Evolutionary conservation across 2,329 filamentous ascomycete genomes (phyloP), one percentile per base, ranked within the genome.

Genomic region (Harringtonia lauricola): DNA sequence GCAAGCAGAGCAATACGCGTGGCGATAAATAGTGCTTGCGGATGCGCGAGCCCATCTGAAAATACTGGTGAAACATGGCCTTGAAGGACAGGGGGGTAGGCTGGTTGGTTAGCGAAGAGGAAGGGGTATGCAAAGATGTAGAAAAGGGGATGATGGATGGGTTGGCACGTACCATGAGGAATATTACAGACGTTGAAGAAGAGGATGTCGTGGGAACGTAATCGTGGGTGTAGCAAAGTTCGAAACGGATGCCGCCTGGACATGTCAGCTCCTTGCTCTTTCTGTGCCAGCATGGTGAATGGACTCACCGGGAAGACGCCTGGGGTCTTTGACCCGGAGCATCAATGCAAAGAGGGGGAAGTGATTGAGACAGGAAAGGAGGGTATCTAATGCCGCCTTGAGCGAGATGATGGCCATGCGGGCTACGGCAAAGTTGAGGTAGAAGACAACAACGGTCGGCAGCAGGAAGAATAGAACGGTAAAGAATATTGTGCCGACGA

Each of bases 11-110:
- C 39, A 96, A 76, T 18, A 98, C 94, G 14, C 81, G 77, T 0
- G 87, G 87, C 0, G 88, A 90, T 36, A 96, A 72, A 60, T 98
- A 98, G 64, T 98, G 92, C 60, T 94, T 95, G 45, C 87, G 82
- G 49, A 98, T 86, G 39, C 92, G 86, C 50, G 86, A 79, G 24
- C 84, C 88, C 55, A 98, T 86, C 60, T 95, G 88, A 58, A 94
- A 95, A 64, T 98, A 98, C 57, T 96, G 89, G 48, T 94, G 79
- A 63, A 98, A 96, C 79, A 96, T 96, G 55, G 85, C 86, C n/a
- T 81, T 76, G 52, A 96, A 85, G 4, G 86, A 81, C 8, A 98
- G 76, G 3, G 92, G 90, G 8, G 95, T 84, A 4, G 90, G 90
- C 81, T 92, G 26, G 17, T 14, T 34, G 39, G 3, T 18, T 26